Base-by-base conservation (phyloP, 192 early-diverging fungal genomes). In the Podila minutissima region DNA sequence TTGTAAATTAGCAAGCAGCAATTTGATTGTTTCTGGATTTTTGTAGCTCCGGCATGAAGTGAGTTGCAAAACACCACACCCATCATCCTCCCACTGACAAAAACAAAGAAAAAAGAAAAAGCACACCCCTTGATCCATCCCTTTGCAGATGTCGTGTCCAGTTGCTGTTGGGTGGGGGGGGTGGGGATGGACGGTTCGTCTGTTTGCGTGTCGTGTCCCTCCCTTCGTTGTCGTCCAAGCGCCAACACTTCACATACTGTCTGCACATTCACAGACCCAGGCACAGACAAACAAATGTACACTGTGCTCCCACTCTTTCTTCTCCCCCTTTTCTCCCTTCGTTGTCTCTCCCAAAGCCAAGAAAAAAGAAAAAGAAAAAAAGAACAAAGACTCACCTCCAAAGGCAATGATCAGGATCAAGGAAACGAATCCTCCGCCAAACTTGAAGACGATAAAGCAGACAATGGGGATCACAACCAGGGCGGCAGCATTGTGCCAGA, bases 331-430 rank as follows among this genome's bases (percentile, higher is more conserved):
- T 29, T 51, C 49, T 66, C 64, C 49, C 49, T 29, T 66, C 49
- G 5, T 1, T 1, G 29, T 12, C 48, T 66, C 17, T n/a, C 20
- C 29, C 11, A 66, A 24, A 31, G 41, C 48, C 49, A 53, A 41
- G 11, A 3, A 29, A 29, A 29, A 13, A 65, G 31, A 41, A 29
- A n/a, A 31, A 22, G 33, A 26, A n/a, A 3, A 28, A 17, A 28
- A 12, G 12, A 26, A 3, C 4, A 31, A 0, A 19, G 37, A 41
- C 22, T 38, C 72, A 79, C 76, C 70, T 49, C 76, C 76, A 79
- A 79, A 79, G 51, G 76, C 76, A 49, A 79, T 72, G 49, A 79
- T 79, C 32, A 79, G 53, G 46, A 79, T 38, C 50, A 79, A 63
- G 24, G 76, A 68, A 7, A 79, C 76, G 59, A 79, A 71, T 35